A percentile compares a stretch with the other conserved stretches of the same genome.
phyloP scores from a whole-genome alignment of 768 basidiomycete genomes.

The Boletus subcaerulescens region DNA sequence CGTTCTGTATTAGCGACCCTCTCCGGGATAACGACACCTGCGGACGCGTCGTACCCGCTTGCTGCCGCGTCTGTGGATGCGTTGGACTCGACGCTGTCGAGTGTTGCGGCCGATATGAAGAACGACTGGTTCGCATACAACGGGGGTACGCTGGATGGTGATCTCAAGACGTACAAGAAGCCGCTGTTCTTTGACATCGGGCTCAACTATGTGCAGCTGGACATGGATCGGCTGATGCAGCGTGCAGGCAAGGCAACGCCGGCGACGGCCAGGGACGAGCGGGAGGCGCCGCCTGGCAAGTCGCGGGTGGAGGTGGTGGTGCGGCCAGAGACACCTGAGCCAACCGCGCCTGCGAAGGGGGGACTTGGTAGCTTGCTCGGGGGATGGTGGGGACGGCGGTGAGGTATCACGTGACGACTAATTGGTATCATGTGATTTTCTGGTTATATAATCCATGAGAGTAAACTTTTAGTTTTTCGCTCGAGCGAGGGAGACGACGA shows the following conservation, averaged over 20 bases:
- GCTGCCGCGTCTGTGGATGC: conserved; percentile 38
- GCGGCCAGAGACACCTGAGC: conserved; percentile 47
- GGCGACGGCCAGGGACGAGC: conserved; percentile 14
- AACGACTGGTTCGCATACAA: conserved; percentile 78
- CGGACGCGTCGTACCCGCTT: conserved; percentile 54
- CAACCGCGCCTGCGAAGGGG: conserved; percentile 41
- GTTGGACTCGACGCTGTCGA: conserved; percentile 51
- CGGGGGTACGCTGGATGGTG: conserved; percentile 53
- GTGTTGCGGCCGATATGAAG: conserved; percentile 53
- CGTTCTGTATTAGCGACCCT: conserved; percentile 49
- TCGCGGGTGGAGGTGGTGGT: conserved; percentile 56
- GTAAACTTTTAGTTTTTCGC: conserved; percentile 17
- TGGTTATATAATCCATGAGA: conserved; percentile 12
- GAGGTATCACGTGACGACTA: conserved; percentile 15
- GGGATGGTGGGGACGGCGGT: conserved; percentile 73
- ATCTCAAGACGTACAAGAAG: conserved; percentile 62
- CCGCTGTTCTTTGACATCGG: conserved; percentile 93
- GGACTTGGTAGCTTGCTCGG: conserved; percentile 69
- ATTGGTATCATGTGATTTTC: neutral
- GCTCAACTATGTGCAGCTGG: conserved; percentile 85
- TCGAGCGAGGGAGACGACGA: neutral
- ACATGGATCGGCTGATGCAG: conserved; percentile 72
- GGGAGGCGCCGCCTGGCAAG: conserved; percentile 35
- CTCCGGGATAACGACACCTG: conserved; percentile 41
- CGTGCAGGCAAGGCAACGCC: conserved; percentile 59